Percentiles rank a stretch among this genome's conserved stretches.
These are phyloP conservation scores for Karstenula rhodostoma DNA, from an alignment of 2,329 filamentous ascomycete genomes.

Conservation along the genomic window DNA sequence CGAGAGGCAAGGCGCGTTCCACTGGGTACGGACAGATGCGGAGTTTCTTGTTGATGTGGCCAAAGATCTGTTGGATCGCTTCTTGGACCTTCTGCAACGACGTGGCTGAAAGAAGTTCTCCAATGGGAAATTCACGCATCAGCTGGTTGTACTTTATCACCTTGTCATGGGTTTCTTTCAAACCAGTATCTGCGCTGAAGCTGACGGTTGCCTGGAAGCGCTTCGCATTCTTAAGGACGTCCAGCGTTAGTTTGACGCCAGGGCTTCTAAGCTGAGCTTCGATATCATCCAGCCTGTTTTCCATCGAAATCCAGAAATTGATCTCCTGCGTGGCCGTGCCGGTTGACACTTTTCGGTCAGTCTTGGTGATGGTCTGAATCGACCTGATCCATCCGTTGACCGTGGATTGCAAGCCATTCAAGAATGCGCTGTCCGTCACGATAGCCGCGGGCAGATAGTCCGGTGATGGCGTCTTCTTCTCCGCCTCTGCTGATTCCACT, in stretches of 20 bases:
- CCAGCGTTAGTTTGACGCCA: constrained; percentile 88
- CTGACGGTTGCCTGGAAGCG: constrained; percentile 97
- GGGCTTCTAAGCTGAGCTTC: constrained; percentile 88
- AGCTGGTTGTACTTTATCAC: constrained; percentile 99
- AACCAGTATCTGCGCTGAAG: constrained; percentile 92
- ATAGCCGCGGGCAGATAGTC: constrained; percentile 79
- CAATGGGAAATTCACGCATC: constrained; percentile 96
- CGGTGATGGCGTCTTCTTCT: constrained; percentile 73
- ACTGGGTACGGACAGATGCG: constrained; percentile 97
- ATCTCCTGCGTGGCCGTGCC: constrained; percentile 94
- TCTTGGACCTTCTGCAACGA: constrained; percentile 89
- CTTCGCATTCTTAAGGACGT: constrained; percentile 95
- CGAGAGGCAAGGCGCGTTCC: constrained; percentile 86
- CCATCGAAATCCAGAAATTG: constrained; percentile 99
- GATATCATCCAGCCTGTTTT: constrained; percentile 89
- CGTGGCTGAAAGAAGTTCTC: constrained; percentile 91
- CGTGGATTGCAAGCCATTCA: constrained; percentile 91
- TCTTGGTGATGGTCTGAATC: constrained; percentile 94
- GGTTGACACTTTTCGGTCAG: constrained; percentile 81
- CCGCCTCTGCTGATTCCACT: constrained; percentile 76
- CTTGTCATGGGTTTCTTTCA: constrained; percentile 94
- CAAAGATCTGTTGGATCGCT: constrained; percentile 87
- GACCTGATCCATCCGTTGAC: constrained; percentile 99
- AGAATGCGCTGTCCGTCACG: constrained; percentile 88
- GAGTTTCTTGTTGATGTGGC: constrained; percentile 96